Evolutionary conservation across 176 grass and related monocot species (phyloP).

Genomic region (Chloris gayana): DNA sequence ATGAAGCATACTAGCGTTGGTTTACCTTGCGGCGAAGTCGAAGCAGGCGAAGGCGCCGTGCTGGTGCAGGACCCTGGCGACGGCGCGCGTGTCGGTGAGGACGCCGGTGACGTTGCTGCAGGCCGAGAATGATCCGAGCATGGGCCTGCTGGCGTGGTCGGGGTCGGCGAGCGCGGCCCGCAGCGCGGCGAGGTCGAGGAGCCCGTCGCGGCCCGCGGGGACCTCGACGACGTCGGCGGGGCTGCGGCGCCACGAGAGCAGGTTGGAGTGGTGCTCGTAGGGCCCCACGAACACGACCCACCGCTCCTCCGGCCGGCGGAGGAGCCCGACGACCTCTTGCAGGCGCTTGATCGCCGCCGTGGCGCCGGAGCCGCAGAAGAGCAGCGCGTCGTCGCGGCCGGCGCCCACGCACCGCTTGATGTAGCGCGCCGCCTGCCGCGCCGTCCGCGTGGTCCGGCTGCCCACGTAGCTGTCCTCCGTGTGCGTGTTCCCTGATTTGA

Average conservation of each 20-base stretch:
- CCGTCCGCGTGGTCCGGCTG: neutral
- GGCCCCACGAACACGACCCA: conserved; percentile 83
- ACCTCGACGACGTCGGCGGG: conserved; percentile 70
- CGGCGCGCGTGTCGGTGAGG: conserved; percentile 49
- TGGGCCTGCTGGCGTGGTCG: conserved; percentile 49
- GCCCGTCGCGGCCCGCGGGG: conserved; percentile 41
- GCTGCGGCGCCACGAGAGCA: conserved; percentile 79
- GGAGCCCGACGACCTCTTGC: conserved; percentile 75
- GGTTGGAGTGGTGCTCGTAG: conserved; percentile 87
- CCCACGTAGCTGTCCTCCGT: neutral
- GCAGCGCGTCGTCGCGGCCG: conserved; percentile 40
- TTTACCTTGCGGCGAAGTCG: neutral
- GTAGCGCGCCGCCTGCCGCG: neutral
- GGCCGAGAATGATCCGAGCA: conserved; percentile 79
- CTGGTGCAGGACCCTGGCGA: conserved; percentile 63
- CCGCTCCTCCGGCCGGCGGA: conserved; percentile 46
- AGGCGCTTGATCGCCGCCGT: conserved; percentile 77
- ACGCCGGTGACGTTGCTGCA: conserved; percentile 84
- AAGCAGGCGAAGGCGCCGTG: conserved; percentile 42
- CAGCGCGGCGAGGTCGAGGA: conserved; percentile 55
- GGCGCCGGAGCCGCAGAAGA: conserved; percentile 68
- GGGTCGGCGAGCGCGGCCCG: conserved; percentile 23
- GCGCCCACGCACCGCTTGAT: neutral
- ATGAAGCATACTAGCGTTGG: too few relatives aligned
- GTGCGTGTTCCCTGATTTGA: neutral